Evolutionary conservation across 2,329 filamentous ascomycete species (phyloP), one percentile per base, ranked within the genome.

Genomic region (Monosporascus sp.): DNA sequence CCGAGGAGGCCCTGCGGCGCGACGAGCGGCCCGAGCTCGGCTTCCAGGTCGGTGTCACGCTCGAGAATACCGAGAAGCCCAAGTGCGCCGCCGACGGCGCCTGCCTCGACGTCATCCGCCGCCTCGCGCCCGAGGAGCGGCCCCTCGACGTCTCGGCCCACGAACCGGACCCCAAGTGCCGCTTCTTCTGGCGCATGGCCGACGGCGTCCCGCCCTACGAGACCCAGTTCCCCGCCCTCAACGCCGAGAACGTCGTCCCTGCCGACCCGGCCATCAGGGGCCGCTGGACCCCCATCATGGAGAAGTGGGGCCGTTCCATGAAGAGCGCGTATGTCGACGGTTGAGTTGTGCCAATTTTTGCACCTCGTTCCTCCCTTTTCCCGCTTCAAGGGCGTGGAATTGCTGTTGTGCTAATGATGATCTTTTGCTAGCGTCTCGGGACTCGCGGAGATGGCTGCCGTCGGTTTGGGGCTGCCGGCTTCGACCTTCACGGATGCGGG

Each of bases 61-160:
- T 84, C 51, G 81, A 83, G 60, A 81, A 83, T 68, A 84, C 81
- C 1, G 81, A 84, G 71, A 81, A 78, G 70, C 81, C 81, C 51
- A 83, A 82, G 68, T 84, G 81, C 66, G 81, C 81, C 54, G 80
- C 82, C 57, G 79, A 84, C 65, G 80, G 79, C 71, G 79, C 81
- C 31, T 84, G 81, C 58, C 73, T 83, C 36, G 70, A 76, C 55
- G 75, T 84, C 44, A 84, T 84, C 58, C 59, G 71, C 59, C 74
- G 80, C 5, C 74, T 84, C 24, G 74, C 72, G 2, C 80, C 79
- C 2, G 70, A 70, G 2, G 79, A 84, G 71, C 70, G 81, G 39
- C 81, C 81, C 3, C 73, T 84, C 8, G 81, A 84, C 61, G 79
- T 84, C 57, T 59, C 67, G n/a, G 79, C 65, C 6, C 81, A 84